A percentile compares a stretch with the other conserved stretches of the same genome.
These are phyloP conservation scores for Hortiboletus flavorubellus DNA, from an alignment of 768 basidiomycete genomes.

Conservation along the genomic window DNA sequence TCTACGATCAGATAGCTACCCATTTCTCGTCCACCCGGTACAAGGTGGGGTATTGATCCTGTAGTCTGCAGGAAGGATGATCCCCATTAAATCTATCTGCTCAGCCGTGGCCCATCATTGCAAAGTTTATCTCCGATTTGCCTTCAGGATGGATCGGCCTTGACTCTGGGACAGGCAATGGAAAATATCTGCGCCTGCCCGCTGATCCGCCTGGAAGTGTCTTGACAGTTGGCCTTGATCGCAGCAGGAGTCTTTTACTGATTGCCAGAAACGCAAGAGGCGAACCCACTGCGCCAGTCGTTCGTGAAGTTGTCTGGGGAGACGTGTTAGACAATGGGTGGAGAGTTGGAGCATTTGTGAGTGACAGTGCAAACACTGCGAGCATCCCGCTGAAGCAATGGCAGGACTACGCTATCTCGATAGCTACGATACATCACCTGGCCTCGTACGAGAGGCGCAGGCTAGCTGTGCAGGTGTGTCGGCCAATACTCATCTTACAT, in stretches of 20 bases:
- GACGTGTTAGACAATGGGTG: constrained; percentile 73
- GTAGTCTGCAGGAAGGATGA: neutral
- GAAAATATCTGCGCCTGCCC: constrained; percentile 89
- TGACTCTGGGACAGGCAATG: constrained; percentile 96
- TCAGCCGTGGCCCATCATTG: constrained; percentile 90
- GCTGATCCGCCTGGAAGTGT: constrained; percentile 54
- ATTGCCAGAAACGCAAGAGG: constrained; percentile 68
- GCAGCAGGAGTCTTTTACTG: constrained; percentile 73
- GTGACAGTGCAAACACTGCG: constrained; percentile 24
- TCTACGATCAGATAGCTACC: constrained; percentile 82
- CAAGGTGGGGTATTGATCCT: constrained; percentile 47
- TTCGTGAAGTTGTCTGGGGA: constrained; percentile 75
- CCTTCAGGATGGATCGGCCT: constrained; percentile 81
- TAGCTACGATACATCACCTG: constrained; percentile 96
- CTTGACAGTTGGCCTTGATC: constrained; percentile 82
- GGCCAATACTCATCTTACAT: neutral
- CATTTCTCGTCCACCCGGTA: constrained; percentile 91
- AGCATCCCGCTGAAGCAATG: neutral
- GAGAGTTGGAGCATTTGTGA: constrained; percentile 78
- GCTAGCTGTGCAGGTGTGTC: constrained; percentile 66
- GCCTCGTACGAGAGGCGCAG: constrained; percentile 73
- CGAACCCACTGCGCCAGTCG: constrained; percentile 14
- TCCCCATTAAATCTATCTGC: neutral
- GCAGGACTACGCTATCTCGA: constrained; percentile 95
- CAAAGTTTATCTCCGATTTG: constrained; percentile 65